Evolutionary conservation across 805 yeast genomes (phyloP), one percentile per base, ranked within the genome.

Genomic region (Yamadazyma kitorensis): DNA sequence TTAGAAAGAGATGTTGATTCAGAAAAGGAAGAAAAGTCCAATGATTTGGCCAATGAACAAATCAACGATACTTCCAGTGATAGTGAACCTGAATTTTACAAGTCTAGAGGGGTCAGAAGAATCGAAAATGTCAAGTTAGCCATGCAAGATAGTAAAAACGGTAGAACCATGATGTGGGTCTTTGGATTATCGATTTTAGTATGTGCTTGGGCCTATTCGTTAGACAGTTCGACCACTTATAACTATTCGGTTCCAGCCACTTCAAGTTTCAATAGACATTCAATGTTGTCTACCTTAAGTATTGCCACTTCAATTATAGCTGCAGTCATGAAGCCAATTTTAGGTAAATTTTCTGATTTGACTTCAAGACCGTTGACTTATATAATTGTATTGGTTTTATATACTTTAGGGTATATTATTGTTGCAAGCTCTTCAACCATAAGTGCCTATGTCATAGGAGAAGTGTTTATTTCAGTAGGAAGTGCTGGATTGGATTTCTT

Each of bases 201-300:
- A 17, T 35, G 47, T 36, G 46, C 59, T 4, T 59, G 61, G 63
- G 48, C 44, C 9, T 28, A 37, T 17, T 36, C 59, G 14, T 48
- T 63, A 14, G 64, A 62, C 33, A 39, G 49, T 14, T 36, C 52
- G 5, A 60, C 68, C 19, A 57, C 64, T 6, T 51, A 37, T 19
- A 55, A 45, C 37, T 61, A 59, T 37, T 42, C 50, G 8, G 70
- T 72, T 11, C 59, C 51, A 36, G 57, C 55, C 6, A 46, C 57
- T 11, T 49, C 56, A 4, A 37, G 45, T 25, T 52, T 43, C 31
- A 18, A 33, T 15, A 28, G 37, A 9, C 57, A 52, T 39, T 44
- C 59, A 1, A 37, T 44, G 41, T 31, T 54, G 15, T 40, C 54
- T 5, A 45, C 55, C 16, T 17, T 54, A 12, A 20, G 36, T 21